Evolutionary conservation across 2,329 filamentous ascomycete species (phyloP), one percentile per base, ranked within the genome.

Genomic region (Drechslerella coelobrocha): DNA sequence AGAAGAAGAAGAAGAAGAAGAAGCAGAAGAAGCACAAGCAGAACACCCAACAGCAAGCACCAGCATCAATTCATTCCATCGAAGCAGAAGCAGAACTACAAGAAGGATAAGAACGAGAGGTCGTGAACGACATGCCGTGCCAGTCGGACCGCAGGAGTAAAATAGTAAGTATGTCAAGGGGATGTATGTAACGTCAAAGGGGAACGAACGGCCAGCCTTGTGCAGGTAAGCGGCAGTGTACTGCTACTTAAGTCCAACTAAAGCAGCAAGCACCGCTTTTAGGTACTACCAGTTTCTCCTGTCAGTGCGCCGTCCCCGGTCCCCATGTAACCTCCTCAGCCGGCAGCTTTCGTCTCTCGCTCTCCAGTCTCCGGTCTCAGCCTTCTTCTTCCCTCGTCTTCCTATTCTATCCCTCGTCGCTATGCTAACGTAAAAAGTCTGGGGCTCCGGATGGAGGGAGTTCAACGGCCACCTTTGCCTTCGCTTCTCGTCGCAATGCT

Each of bases 1-100:
- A 23, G 23, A 45, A 51, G 41, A 56, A 43, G 27, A 24, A 39
- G 21, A 27, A 50, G 34, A 26, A 21, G 8, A 55, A 39, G n/a
- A 48, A 39, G 10, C 27, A 55, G 31, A 53, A 19, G 56, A 51
- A 37, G 47, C 21, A 27, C 26, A 8, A 37, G 14, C 14, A 37
- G n/a, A n/a, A n/a, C n/a, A n/a, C n/a, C n/a, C n/a, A n/a, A n/a
- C n/a, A n/a, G n/a, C n/a, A n/a, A n/a, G n/a, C n/a, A n/a, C n/a
- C n/a, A n/a, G n/a, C n/a, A n/a, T n/a, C n/a, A n/a, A n/a, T n/a
- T n/a, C n/a, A n/a, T n/a, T n/a, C n/a, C n/a, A n/a, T n/a, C n/a
- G n/a, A n/a, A n/a, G n/a, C n/a, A n/a, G n/a, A n/a, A n/a, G n/a
- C n/a, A n/a, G n/a, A n/a, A n/a, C n/a, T n/a, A n/a, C n/a, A 39